A percentile compares a stretch with the other conserved stretches of the same genome.
Evolutionary conservation across 495 filamentous ascomycete species (phyloP).

Genomic region (Neurospora africana): DNA sequence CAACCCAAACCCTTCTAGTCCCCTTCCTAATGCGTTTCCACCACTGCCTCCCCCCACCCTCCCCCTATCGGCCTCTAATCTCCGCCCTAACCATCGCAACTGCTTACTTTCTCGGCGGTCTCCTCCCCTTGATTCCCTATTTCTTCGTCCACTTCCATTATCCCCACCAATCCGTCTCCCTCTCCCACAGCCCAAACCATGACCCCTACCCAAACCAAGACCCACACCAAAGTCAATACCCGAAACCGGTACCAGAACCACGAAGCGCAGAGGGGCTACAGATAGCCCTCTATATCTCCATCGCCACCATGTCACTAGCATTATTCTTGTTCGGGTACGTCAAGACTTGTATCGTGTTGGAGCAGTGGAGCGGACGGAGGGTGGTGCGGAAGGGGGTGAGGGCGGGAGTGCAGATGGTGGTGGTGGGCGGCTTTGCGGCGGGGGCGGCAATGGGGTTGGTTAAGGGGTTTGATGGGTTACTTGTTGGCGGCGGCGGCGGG

Average conservation of each 20-base stretch:
- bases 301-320: not conserved
- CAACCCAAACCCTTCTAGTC: not conserved
- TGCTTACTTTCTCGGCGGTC: not conserved
- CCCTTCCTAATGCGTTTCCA: not conserved
- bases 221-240: not conserved
- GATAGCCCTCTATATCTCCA: not conserved
- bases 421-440: constrained; percentile 31
- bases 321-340: constrained; percentile 35
- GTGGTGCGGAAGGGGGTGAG: constrained; percentile 15
- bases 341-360: constrained; percentile 34
- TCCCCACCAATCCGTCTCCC: too few species aligned
- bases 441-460: constrained; percentile 36
- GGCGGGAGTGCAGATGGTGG: constrained; percentile 31
- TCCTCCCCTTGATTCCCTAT: not conserved
- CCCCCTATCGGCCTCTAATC: not conserved
- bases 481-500: not conserved
- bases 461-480: constrained; percentile 12
- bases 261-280: not conserved
- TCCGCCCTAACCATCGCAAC: not conserved
- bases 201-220: too few species aligned
- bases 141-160: not conserved
- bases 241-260: not conserved
- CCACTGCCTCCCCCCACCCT: not conserved
- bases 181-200: too few species aligned
- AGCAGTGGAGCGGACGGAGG: constrained; percentile 16